A percentile compares a stretch with the other conserved stretches of the same genome.
Evolutionary conservation across 441 rosid species (phyloP).

Genomic region (Adansonia gregorii): DNA sequence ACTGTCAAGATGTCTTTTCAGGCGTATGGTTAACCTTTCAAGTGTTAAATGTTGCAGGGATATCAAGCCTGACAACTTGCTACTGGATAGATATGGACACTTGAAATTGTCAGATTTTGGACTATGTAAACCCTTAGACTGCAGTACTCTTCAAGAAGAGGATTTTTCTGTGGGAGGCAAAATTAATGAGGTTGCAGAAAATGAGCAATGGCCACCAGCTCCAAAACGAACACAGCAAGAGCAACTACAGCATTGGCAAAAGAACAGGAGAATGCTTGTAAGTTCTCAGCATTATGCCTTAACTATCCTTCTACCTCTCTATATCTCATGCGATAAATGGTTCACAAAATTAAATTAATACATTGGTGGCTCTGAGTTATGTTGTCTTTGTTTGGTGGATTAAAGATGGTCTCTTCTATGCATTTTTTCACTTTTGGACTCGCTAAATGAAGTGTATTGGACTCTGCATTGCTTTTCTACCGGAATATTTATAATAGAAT

Average conservation of each 20-base stretch:
- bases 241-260: constrained; percentile 94
- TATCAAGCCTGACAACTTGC: constrained; percentile 96
- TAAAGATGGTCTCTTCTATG: constrained; percentile 12
- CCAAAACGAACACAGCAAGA: constrained; percentile 87
- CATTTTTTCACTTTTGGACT: constrained; percentile 3
- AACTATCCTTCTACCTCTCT: constrained; percentile 14
- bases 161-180: constrained; percentile 61
- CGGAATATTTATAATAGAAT: background rate
- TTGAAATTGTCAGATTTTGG: constrained; percentile 95
- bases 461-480: background rate
- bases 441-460: constrained; percentile 4
- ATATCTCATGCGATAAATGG: background rate
- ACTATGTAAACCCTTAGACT: constrained; percentile 91
- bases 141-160: constrained; percentile 80
- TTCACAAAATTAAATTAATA: constrained; percentile 5
- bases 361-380: background rate
- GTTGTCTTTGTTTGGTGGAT: constrained; percentile 15
- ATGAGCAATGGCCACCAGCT: constrained; percentile 56
- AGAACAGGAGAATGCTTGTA: constrained; percentile 89
- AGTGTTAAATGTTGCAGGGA: constrained; percentile 56
- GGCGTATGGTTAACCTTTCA: constrained; percentile 17
- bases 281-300: constrained; percentile 31
- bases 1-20: background rate
- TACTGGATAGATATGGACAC: constrained; percentile 90
- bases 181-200: constrained; percentile 52